Evolutionary conservation across 148 eudicot genomes (phyloP), one percentile per base, ranked within the genome.

Genomic region (Rhododendron vialii): DNA sequence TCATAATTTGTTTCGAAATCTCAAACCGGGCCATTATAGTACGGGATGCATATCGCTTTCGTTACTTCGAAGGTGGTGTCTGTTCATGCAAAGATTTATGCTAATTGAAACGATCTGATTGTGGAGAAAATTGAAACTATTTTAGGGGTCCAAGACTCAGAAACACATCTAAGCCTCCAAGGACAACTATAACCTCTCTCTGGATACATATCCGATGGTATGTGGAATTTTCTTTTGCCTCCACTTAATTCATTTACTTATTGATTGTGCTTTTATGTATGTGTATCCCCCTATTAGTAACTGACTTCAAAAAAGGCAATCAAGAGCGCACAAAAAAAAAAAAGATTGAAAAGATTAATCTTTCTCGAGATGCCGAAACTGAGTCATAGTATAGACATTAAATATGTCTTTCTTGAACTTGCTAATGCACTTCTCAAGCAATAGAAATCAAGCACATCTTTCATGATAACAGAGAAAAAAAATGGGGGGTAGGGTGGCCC

Each of bases 11-110:
- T 93, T 5, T 91, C 94, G 15, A 88, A 89, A 85, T 94, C 63
- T 91, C 92, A 2, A 90, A 90, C 79, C 91, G 98, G 69, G 83
- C 84, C 80, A 93, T 96, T 86, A 76, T 94, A 85, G 96, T 96
- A 53, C 89, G 98, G 84, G 98, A 96, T 91, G 86, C 95, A 48
- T 91, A 93, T 96, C 93, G 98, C 35, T 96, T 96, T 87, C 98
- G 43, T 43, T 17, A 78, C 24, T 78, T 78, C 17, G 26, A 78
- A 78, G 51, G 15, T 43, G 81, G 81, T 78, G 30, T 78, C 81
- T 43, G 18, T 78, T 78, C 48, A 9, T 78, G 81, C 24, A 43
- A 78, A 43, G 98, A 94, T 86, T 93, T 92, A 67, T 96, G 98
- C 95, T 95, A 84, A 88, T 48, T 85, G 55, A 79, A 51, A 30